Conservation (phyloP, 78 protist genomes). For the Creolimax fragrantissima region DNA sequence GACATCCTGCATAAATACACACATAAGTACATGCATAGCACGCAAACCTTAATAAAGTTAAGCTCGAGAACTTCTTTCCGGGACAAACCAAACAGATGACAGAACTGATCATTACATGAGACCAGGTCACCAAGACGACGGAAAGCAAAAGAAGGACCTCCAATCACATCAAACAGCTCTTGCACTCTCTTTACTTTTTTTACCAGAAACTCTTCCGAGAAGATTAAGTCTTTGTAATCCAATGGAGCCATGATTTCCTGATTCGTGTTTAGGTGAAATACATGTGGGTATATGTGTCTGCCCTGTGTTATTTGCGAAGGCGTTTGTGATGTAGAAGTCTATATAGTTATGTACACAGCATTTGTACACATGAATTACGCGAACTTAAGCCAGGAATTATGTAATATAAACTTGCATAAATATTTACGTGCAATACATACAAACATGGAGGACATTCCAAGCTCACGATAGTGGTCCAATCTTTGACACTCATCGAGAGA, state of each 20-base stretch:
- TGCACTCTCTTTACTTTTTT: neutral
- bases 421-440: neutral
- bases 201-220: neutral
- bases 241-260: neutral
- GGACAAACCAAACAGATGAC: neutral
- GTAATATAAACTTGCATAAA: no score
- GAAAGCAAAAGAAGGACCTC: neutral
- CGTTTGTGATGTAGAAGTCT: no score
- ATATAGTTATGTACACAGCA: no score
- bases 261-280: no score
- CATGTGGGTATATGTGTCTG: no score
- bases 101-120: neutral
- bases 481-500: neutral
- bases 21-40: neutral
- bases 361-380: no score
- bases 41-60: neutral
- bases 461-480: neutral
- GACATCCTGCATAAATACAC: no score
- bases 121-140: neutral
- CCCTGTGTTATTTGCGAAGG: no score
- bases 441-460: neutral
- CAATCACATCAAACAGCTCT: neutral
- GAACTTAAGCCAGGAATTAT: no score
- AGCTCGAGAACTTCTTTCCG: neutral
- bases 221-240: neutral